Conservation (phyloP, 2,329 filamentous ascomycete genomes). For the Trichophaea hybrida region DNA sequence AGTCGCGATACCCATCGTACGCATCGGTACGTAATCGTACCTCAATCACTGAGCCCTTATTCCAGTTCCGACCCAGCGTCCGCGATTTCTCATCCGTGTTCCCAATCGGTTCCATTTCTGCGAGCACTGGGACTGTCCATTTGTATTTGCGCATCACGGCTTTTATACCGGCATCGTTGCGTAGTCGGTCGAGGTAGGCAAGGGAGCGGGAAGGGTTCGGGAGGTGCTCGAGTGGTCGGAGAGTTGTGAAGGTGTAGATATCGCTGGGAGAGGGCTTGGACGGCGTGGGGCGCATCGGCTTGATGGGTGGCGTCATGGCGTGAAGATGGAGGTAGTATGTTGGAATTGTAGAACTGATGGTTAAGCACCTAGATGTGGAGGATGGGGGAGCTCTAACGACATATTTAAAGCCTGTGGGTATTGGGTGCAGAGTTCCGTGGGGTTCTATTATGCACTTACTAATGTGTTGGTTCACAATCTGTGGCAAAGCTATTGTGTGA, state of each 20-base stretch:
- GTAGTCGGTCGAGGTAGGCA: slow-evolving; percentile 58
- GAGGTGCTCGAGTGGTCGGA: slow-evolving; percentile 63
- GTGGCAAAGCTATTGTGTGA: too few relatives aligned
- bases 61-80: slow-evolving; percentile 75
- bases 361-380: too few relatives aligned
- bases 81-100: slow-evolving; percentile 34
- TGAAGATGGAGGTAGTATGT: neutral
- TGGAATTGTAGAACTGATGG: too few relatives aligned
- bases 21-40: slow-evolving; percentile 81
- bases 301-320: neutral
- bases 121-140: slow-evolving; percentile 72
- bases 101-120: slow-evolving; percentile 88
- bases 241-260: slow-evolving; percentile 63
- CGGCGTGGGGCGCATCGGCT: neutral
- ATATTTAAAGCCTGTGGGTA: too few relatives aligned
- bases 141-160: slow-evolving; percentile 69
- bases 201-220: slow-evolving; percentile 59
- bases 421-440: too few relatives aligned
- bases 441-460: too few relatives aligned
- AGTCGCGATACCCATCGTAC: slow-evolving; percentile 86
- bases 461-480: too few relatives aligned
- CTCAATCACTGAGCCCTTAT: slow-evolving; percentile 80
- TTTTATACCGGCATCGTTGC: slow-evolving; percentile 71
- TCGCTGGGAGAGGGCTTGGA: neutral
- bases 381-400: too few relatives aligned